Evolutionary conservation across 768 basidiomycete genomes (phyloP).

Genomic region (Royoungia palumana): DNA sequence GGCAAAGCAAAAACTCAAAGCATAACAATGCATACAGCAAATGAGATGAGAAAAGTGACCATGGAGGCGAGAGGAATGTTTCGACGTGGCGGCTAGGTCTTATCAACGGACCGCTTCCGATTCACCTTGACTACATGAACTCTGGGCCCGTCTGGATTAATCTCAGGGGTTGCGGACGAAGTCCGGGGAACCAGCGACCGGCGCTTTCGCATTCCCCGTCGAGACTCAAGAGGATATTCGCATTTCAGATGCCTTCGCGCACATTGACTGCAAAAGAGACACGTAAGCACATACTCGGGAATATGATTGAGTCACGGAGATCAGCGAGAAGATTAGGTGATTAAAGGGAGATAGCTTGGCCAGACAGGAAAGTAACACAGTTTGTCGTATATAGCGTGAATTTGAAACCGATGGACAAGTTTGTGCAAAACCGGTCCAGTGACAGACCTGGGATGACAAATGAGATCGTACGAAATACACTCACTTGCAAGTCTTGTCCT

Average conservation of each 20-base stretch:
- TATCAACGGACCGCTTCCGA: slow-evolving; percentile 30
- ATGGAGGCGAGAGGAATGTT: not conserved
- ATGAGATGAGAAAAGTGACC: slow-evolving; percentile 2
- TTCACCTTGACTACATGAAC: slow-evolving; percentile 19
- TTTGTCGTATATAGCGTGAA: slow-evolving; percentile 9
- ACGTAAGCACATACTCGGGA: slow-evolving; percentile 20
- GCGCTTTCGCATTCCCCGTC: slow-evolving; percentile 60
- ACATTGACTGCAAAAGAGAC: slow-evolving; percentile 55
- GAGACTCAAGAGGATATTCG: slow-evolving; percentile 67
- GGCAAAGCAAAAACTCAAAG: slow-evolving; percentile 22
- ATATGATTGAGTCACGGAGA: slow-evolving; percentile 20
- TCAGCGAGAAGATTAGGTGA: slow-evolving; percentile 26
- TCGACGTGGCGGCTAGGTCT: slow-evolving; percentile 5
- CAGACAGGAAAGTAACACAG: not conserved
- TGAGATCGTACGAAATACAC: slow-evolving; percentile 25
- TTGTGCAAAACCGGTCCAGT: slow-evolving; percentile 7
- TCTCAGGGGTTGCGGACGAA: slow-evolving; percentile 26
- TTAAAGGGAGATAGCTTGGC: slow-evolving; percentile 17
- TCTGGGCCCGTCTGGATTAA: slow-evolving; percentile 23
- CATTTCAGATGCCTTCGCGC: slow-evolving; percentile 65
- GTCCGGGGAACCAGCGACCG: slow-evolving; percentile 33
- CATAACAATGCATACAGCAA: slow-evolving; percentile 23
- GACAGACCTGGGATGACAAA: not conserved
- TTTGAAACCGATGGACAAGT: slow-evolving; percentile 12
- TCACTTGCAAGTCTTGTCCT: slow-evolving; percentile 64